These are phyloP conservation scores for Ogataea paradorogensis DNA, from an alignment of 805 yeast species.

Conservation along the genomic window DNA sequence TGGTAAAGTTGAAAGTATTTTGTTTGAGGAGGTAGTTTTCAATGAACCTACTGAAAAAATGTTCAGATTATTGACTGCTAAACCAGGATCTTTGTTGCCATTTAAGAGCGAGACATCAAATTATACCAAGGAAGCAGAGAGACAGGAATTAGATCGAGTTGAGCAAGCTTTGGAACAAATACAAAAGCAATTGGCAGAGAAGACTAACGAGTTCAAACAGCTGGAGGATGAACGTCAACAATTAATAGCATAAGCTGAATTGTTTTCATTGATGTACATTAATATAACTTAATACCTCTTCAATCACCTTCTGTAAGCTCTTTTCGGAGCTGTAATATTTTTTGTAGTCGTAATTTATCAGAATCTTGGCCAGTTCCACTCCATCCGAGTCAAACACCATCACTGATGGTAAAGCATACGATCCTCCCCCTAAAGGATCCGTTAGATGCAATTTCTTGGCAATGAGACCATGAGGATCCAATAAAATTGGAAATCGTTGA, in stretches of 20 bases:
- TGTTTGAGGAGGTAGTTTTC: constrained; percentile 89
- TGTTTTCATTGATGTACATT: constrained; percentile 4
- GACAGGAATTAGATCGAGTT: constrained; percentile 60
- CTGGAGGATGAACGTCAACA: constrained; percentile 32
- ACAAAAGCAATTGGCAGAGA: constrained; percentile 22
- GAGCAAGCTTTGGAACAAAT: constrained; percentile 35
- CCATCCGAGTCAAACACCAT: constrained; percentile 26
- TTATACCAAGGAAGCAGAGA: constrained; percentile 50
- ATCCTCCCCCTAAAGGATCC: constrained; percentile 38
- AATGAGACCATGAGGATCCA: constrained; percentile 28
- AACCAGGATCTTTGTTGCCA: constrained; percentile 57
- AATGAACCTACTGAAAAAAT: constrained; percentile 92
- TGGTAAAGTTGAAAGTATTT: constrained; percentile 52
- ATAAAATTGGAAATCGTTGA: constrained; percentile 26
- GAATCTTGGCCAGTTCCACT: constrained; percentile 22
- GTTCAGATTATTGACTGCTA: constrained; percentile 70
- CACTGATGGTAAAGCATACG: constrained; percentile 32
- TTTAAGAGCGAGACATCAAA: constrained; percentile 26
- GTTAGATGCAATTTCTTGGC: constrained; percentile 23
- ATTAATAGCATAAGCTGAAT: constrained; percentile 7
- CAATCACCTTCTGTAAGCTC: constrained; percentile 18
- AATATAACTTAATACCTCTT: constrained; percentile 15
- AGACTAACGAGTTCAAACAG: constrained; percentile 26
- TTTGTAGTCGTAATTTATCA: constrained; percentile 28
- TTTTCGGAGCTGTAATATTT: constrained; percentile 17